Evolutionary conservation across 2,329 filamentous ascomycete genomes (phyloP).

Genomic region (Graphilbum sp.): DNA sequence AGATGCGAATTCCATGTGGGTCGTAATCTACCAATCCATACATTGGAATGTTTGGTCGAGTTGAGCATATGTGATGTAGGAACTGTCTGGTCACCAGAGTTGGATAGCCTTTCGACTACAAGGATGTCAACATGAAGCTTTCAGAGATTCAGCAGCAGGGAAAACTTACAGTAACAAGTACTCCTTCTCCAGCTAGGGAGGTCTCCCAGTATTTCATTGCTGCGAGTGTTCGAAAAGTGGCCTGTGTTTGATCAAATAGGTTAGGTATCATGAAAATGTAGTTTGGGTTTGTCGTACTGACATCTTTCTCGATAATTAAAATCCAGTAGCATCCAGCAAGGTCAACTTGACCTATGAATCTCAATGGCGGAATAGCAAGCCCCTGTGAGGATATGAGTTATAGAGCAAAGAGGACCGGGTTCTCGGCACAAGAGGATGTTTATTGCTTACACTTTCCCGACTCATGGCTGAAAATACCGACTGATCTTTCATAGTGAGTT

Average conservation of each 20-base stretch:
- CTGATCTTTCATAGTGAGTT: conserved; percentile 17
- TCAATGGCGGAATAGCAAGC: conserved; percentile 38
- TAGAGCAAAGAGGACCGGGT: no score
- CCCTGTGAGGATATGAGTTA: no score
- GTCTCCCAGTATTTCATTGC: conserved; percentile 36
- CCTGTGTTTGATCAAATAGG: conserved; percentile 25
- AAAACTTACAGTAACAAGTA: conserved; percentile 52
- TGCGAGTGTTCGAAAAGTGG: conserved; percentile 56
- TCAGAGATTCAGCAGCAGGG: background rate
- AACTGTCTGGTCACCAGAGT: conserved; percentile 56
- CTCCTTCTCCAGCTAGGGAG: conserved; percentile 33
- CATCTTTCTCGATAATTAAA: conserved; percentile 67
- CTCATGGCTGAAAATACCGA: conserved; percentile 5
- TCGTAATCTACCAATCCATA: conserved; percentile 58
- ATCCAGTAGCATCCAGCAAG: conserved; percentile 42
- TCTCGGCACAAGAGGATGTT: no score
- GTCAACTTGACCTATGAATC: conserved; percentile 31
- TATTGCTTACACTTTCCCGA: conserved; percentile 3
- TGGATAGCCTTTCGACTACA: conserved; percentile 65
- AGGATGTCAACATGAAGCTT: background rate
- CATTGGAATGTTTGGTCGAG: conserved; percentile 35
- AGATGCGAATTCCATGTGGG: conserved; percentile 58
- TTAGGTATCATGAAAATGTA: conserved; percentile 6
- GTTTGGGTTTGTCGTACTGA: conserved; percentile 13
- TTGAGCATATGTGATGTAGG: conserved; percentile 33